Percentiles rank a stretch among this genome's conserved stretches.
phyloP scores from a whole-genome alignment of 2,329 filamentous ascomycete species.

The Ascochyta lentis region DNA sequence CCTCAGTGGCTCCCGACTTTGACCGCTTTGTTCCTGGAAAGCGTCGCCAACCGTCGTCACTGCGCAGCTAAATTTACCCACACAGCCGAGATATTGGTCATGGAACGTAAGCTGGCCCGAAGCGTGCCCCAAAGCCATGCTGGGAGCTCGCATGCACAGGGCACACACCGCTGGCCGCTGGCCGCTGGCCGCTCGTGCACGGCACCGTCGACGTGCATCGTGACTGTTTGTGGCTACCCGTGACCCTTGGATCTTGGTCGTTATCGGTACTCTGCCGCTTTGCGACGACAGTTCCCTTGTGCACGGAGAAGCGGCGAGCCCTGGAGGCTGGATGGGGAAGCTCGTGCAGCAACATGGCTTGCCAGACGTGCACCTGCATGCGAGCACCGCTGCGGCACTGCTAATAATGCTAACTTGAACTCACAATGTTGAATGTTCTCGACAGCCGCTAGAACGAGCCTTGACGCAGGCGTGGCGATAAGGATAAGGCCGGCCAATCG shows the following conservation, averaged over 20 bases:
- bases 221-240: constrained; percentile 2
- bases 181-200: constrained; percentile 17
- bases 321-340: not conserved
- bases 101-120: constrained; percentile 16
- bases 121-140: constrained; percentile 9
- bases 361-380: constrained; percentile 22
- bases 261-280: constrained; percentile 17
- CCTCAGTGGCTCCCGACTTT: constrained; percentile 42
- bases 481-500: constrained; percentile 35
- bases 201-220: not conserved
- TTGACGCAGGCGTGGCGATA: constrained; percentile 35
- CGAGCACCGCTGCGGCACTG: constrained; percentile 1
- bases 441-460: constrained; percentile 21
- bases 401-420: not conserved
- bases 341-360: not conserved
- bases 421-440: constrained; percentile 14
- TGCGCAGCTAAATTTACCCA: constrained; percentile 40
- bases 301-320: constrained; percentile 2
- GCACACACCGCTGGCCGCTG: constrained; percentile 15
- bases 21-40: constrained; percentile 45
- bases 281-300: constrained; percentile 10
- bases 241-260: constrained; percentile 10
- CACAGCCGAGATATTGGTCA: constrained; percentile 29
- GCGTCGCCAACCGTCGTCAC: constrained; percentile 32
- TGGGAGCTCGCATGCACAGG: constrained; percentile 10